Percentiles rank a stretch among this genome's conserved stretches.
phyloP scores from a whole-genome alignment of 2,329 filamentous ascomycete species.

The Fusarium xylarioides region DNA sequence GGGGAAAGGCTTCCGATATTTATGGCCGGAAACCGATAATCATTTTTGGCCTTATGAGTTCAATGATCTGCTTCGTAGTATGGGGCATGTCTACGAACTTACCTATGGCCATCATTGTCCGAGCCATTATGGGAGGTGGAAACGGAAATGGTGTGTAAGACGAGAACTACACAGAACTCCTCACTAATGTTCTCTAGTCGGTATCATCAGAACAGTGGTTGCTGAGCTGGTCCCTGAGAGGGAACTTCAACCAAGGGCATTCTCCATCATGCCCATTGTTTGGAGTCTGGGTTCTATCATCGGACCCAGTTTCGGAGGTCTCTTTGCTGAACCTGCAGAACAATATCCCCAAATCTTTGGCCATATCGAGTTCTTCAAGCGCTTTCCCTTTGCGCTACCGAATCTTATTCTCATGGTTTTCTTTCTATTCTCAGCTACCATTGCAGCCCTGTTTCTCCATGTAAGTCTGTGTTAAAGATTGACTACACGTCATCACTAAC shows the following conservation, averaged over 20 bases:
- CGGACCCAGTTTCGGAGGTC: slow-evolving; percentile 87
- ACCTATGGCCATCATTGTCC: slow-evolving; percentile 79
- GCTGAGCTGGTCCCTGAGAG: slow-evolving; percentile 91
- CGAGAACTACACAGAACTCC: not conserved
- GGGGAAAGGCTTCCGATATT: slow-evolving; percentile 80
- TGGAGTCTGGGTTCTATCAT: slow-evolving; percentile 91
- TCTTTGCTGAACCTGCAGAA: slow-evolving; percentile 81
- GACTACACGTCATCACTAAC: not conserved
- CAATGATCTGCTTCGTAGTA: slow-evolving; percentile 81
- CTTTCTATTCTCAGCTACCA: slow-evolving; percentile 79
- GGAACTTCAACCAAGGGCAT: slow-evolving; percentile 86
- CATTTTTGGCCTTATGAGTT: slow-evolving; percentile 75
- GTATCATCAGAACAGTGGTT: slow-evolving; percentile 90
- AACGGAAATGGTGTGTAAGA: slow-evolving; percentile 78
- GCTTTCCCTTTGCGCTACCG: slow-evolving; percentile 84
- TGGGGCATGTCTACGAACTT: slow-evolving; percentile 87
- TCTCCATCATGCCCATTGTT: slow-evolving; percentile 90
- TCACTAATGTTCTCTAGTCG: slow-evolving; percentile 59
- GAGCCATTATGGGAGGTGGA: slow-evolving; percentile 81
- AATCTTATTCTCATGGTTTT: slow-evolving; percentile 81
- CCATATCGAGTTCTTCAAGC: slow-evolving; percentile 71
- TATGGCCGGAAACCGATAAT: slow-evolving; percentile 87
- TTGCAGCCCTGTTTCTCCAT: slow-evolving; percentile 80
- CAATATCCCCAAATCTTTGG: slow-evolving; percentile 79
- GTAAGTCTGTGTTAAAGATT: slow-evolving; percentile 47